These are phyloP conservation scores for Kwoniella sp. DNA, from an alignment of 768 basidiomycete species.

Conservation along the genomic window DNA sequence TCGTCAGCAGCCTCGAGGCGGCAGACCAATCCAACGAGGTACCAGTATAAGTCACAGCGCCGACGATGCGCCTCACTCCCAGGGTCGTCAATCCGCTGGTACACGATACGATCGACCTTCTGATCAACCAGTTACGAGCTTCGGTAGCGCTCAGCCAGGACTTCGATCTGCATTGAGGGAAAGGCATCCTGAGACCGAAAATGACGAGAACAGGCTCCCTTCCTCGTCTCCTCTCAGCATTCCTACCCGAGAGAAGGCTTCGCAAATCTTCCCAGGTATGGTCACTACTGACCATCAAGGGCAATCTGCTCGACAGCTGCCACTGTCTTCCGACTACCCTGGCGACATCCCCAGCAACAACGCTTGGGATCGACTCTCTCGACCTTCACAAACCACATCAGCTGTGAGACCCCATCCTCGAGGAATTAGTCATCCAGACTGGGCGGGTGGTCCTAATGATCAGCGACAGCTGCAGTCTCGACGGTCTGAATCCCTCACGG, in stretches of 20 bases:
- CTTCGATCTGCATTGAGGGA: not conserved
- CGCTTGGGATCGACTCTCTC: too few species aligned
- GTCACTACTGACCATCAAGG: not conserved
- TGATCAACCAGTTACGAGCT: too few species aligned
- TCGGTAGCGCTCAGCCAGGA: not conserved
- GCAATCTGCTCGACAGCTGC: too few species aligned
- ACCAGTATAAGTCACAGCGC: not conserved
- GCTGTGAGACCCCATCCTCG: too few species aligned
- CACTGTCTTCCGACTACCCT: too few species aligned
- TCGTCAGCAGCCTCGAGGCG: not conserved
- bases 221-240: not conserved
- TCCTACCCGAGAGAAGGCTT: not conserved
- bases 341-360: too few species aligned
- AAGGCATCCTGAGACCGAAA: not conserved
- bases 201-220: not conserved
- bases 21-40: not conserved
- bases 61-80: not conserved
- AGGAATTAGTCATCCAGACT: too few species aligned
- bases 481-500: too few species aligned
- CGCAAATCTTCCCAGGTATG: not conserved
- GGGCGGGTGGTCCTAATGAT: too few species aligned
- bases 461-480: too few species aligned
- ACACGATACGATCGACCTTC: not conserved
- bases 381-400: too few species aligned
- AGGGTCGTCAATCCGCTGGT: not conserved